Percentiles rank a stretch among this genome's conserved stretches.
These are phyloP conservation scores for Cydonia oblonga DNA, from an alignment of 331 rosid species.

Conservation along the genomic window DNA sequence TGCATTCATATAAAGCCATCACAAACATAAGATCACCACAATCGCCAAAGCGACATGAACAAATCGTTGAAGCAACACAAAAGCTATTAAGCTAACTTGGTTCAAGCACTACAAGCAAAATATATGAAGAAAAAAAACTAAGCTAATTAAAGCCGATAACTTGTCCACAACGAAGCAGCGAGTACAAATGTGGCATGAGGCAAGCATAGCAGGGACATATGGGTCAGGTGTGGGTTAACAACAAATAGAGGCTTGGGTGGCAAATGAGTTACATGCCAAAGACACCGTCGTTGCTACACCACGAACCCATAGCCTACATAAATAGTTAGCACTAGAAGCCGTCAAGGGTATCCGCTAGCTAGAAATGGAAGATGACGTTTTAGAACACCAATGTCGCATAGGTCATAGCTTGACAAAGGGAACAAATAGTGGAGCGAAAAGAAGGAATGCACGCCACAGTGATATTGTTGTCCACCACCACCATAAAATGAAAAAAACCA, in stretches of 20 bases:
- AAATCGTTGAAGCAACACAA: no score
- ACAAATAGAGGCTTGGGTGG: not conserved
- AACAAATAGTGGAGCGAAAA: not conserved
- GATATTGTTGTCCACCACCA: not conserved
- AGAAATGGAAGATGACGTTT: not conserved
- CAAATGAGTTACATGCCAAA: not conserved
- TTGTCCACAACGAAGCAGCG: not conserved
- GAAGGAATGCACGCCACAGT: fast-evolving
- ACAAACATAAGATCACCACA: no score
- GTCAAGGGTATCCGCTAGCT: not conserved
- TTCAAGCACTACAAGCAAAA: no score
- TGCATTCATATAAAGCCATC: no score
- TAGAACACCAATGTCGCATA: not conserved
- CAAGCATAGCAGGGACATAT: no score
- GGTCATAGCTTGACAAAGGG: not conserved
- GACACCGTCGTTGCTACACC: fast-evolving
- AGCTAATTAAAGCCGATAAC: not conserved
- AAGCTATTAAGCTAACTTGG: no score
- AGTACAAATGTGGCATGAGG: not conserved
- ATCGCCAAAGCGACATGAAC: no score
- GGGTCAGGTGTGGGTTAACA: not conserved
- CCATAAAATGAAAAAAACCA: no score
- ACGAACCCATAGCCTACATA: not conserved
- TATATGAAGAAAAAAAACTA: no score
- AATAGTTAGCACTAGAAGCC: not conserved